Percentiles rank a stretch among this genome's conserved stretches.
Evolutionary conservation across 495 filamentous ascomycete species (phyloP).

Genomic region (Neurospora intermedia): DNA sequence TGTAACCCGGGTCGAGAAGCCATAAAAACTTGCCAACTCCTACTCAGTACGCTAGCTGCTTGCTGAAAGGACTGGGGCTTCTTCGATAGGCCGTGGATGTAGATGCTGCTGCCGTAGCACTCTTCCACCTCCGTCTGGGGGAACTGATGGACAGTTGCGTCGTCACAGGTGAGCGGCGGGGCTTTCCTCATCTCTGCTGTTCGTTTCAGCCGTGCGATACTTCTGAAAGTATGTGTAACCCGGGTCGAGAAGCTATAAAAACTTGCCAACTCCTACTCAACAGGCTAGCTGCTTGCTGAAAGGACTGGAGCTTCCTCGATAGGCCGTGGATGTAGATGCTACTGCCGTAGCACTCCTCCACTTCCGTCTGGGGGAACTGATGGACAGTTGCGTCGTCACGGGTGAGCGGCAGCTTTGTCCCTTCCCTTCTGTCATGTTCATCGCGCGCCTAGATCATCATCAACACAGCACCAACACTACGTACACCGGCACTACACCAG

Average conservation of each 20-base stretch:
- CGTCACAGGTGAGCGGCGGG: not conserved
- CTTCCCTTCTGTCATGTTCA: not conserved
- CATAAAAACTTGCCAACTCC: constrained; percentile 7
- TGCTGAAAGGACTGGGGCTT: constrained; percentile 6
- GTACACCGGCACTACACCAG: not conserved
- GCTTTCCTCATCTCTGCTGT: no score
- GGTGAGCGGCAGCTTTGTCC: not conserved
- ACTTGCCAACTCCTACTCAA: constrained; percentile 4
- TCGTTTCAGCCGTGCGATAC: not conserved
- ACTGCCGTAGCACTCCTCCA: not conserved
- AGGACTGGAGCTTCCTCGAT: constrained; percentile 5
- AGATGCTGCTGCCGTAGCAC: not conserved
- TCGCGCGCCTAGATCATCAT: not conserved
- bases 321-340: not conserved
- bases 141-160: not conserved
- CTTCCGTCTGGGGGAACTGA: not conserved
- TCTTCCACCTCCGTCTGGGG: not conserved
- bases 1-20: constrained; percentile 1
- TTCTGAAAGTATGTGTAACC: not conserved
- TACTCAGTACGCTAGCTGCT: not conserved
- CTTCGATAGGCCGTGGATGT: not conserved
- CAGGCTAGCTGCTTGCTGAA: not conserved
- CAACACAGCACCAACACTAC: not conserved
- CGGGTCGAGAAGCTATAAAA: constrained; percentile 7
- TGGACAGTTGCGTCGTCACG: constrained; percentile 1